phyloP scores from a whole-genome alignment of 1,139 yeast genomes.

The Kluyveromyces sp. region DNA sequence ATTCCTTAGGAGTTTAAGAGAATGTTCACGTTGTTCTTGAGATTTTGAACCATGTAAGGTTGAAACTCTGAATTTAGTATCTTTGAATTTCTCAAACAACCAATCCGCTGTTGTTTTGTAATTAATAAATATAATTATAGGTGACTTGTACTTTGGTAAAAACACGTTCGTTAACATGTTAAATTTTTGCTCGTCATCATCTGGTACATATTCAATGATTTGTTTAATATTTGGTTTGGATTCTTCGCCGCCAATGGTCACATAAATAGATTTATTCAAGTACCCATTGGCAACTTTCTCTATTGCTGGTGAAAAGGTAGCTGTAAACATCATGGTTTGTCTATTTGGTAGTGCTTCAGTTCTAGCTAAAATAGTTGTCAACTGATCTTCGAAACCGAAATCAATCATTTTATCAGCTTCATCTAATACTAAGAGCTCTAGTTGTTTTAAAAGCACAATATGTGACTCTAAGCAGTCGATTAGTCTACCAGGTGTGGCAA shows the following conservation, averaged over 20 bases:
- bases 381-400: slow-evolving; percentile 83
- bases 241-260: slow-evolving; percentile 58
- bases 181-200: slow-evolving; percentile 40
- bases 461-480: slow-evolving; percentile 71
- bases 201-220: slow-evolving; percentile 38
- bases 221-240: slow-evolving; percentile 38
- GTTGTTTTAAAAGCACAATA: slow-evolving; percentile 49
- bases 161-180: slow-evolving; percentile 14
- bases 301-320: slow-evolving; percentile 76
- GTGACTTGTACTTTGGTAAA: slow-evolving; percentile 35
- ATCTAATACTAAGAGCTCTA: slow-evolving; percentile 71
- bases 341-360: slow-evolving; percentile 34
- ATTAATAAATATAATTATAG: slow-evolving; percentile 76
- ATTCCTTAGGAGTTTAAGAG: slow-evolving; percentile 75
- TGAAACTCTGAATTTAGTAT: slow-evolving; percentile 43
- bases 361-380: slow-evolving; percentile 49
- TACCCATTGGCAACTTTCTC: slow-evolving; percentile 59
- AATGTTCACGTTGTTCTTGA: slow-evolving; percentile 81
- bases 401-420: slow-evolving; percentile 96
- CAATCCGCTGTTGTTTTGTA: slow-evolving; percentile 65
- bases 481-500: slow-evolving; percentile 91
- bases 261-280: slow-evolving; percentile 51
- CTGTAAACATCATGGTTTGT: slow-evolving; percentile 85
- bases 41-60: slow-evolving; percentile 81
- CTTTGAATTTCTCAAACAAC: slow-evolving; percentile 43